phyloP scores from a whole-genome alignment of 1,284 basidiomycete genomes.

The Cronartium quercuum region DNA sequence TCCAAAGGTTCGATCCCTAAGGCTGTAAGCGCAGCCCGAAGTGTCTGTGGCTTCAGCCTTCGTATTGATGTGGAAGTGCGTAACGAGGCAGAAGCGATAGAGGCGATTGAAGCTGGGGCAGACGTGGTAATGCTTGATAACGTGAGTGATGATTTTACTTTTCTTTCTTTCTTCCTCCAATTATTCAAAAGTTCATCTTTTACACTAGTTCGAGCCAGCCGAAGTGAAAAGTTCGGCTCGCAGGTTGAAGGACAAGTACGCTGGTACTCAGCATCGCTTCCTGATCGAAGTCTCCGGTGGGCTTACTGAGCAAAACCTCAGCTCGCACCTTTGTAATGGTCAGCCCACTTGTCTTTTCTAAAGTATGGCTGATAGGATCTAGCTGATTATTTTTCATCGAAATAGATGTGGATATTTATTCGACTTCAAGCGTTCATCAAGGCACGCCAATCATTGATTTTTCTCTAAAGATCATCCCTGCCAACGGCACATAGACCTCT shows the following conservation, averaged over 20 bases:
- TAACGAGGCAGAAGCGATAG: conserved; percentile 79
- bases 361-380: not conserved
- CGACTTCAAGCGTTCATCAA: conserved; percentile 82
- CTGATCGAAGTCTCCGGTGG: conserved; percentile 86
- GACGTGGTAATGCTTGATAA: conserved; percentile 99
- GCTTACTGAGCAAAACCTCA: conserved; percentile 75
- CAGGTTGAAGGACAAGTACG: conserved; percentile 67
- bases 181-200: not conserved
- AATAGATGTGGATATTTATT: conserved; percentile 86
- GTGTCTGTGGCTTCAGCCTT: conserved; percentile 85
- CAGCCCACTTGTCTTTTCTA: conserved; percentile 45
- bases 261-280: conserved; percentile 63
- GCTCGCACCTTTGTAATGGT: conserved; percentile 68
- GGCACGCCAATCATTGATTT: conserved; percentile 87
- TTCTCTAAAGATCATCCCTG: conserved; percentile 79
- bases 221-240: conserved; percentile 64
- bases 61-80: conserved; percentile 92
- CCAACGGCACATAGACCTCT: not conserved
- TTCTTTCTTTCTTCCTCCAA: not conserved
- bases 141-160: conserved; percentile 26
- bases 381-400: not conserved
- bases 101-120: conserved; percentile 91
- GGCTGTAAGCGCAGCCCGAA: conserved; percentile 75
- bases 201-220: conserved; percentile 61
- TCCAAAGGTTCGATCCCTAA: conserved; percentile 88